Base-by-base conservation (phyloP, 345 rosid genomes). In the Orychophragmus violaceus region DNA sequence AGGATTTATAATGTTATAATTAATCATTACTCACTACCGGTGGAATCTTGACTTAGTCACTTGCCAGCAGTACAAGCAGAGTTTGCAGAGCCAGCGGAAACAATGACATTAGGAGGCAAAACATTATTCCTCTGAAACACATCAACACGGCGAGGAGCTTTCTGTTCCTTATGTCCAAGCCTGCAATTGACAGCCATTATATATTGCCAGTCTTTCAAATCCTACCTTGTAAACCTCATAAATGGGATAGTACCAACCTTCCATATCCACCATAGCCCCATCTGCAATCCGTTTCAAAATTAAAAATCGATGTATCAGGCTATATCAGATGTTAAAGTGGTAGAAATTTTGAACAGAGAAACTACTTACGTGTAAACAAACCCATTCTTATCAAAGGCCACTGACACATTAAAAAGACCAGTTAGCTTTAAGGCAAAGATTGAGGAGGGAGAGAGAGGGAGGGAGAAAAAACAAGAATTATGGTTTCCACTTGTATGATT, bases 201-300 rank as follows among this genome's bases (percentile, higher is more conserved):
- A 59, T 79, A 16, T 71, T 33, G 41, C 53, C 41, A 53, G 7
- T 19, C 21, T 66, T 17, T 7, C 42, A 64, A 45, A 55, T 42
- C 51, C 13, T 18, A 50, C 32, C 22, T 24, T 4, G 8, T 33
- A 23, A 24, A 44, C 25, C 68, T 37, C 41, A 19, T 4, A 44
- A 44, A 22, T 25, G 29, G 58, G 63, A 21, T 19, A 44, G 23
- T 45, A 79, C 91, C 52, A 73, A 94, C 97, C 99, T 94, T 79
- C 99, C 97, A 86, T 91, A 89, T 59, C 99, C 99, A 69, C 99
- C 99, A 70, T 68, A 91, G 57, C 99, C 99, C 99, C 99, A 94
- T 81, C 99, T 94, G 74, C 67, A 74, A 45, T 52, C 42, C 23
- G 58, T 71, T 62, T 23, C 74, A 83, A 37, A 37, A 6, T 63